Conservation (phyloP, 2,329 filamentous ascomycete genomes). For the Neofusicoccum sp. region DNA sequence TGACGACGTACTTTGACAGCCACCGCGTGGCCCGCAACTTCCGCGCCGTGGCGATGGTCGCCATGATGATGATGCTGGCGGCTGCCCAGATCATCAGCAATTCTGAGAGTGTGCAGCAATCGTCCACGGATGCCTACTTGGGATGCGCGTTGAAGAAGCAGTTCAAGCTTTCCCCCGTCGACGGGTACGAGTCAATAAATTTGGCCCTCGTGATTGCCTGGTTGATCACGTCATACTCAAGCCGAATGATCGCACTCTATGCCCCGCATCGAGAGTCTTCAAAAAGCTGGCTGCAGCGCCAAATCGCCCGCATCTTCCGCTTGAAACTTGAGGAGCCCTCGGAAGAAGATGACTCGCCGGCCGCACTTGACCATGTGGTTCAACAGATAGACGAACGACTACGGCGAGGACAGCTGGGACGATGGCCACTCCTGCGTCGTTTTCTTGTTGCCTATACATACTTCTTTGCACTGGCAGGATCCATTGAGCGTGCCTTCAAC, state of each 20-base stretch:
- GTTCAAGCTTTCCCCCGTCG: background rate
- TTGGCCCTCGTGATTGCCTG: background rate
- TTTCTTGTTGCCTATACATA: background rate
- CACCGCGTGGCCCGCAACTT: conserved; percentile 8
- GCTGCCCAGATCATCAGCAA: conserved; percentile 10
- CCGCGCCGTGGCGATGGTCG: background rate
- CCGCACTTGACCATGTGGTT: background rate
- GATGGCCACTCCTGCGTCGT: background rate
- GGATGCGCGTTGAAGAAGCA: conserved; percentile 1
- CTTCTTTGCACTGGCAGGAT: conserved; percentile 1
- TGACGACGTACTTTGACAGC: conserved; percentile 22
- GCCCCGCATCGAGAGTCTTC: background rate
- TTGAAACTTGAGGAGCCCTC: background rate
- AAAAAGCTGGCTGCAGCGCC: background rate
- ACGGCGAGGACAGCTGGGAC: background rate
- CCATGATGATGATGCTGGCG: conserved; percentile 13
- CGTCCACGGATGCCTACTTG: background rate
- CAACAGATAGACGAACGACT: background rate
- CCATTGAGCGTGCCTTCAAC: background rate
- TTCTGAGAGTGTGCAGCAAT: background rate
- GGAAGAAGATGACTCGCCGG: background rate
- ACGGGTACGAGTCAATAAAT: background rate
- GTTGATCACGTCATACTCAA: background rate
- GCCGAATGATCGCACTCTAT: background rate
- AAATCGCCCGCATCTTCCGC: background rate